Base-by-base conservation (phyloP, 192 early-diverging fungal species). In the Umbelopsis isabellina region DNA sequence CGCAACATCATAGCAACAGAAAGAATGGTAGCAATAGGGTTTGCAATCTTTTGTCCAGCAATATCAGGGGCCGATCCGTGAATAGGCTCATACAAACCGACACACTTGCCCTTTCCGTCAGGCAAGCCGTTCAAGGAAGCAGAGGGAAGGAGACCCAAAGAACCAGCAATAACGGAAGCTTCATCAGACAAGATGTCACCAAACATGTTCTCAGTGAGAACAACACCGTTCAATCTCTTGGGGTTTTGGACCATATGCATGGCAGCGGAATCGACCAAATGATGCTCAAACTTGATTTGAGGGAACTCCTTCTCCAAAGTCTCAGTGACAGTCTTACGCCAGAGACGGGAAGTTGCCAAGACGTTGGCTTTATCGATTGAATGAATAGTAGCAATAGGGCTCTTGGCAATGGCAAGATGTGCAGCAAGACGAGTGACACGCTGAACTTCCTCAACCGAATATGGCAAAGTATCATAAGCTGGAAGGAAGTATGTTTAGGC, bases 351-450 rank as follows among this genome's bases (percentile, higher is more conserved):
- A 1, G 96, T 93, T 25, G 97, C 97, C 51, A 98, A 85, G 2
- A 99, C 97, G 77, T 99, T 99, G 66, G 97, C 96, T 85, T 99
- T 99, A 88, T 99, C 97, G 67, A 99, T 92, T 23, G 95, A 97
- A 72, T 94, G 97, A 75, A 99, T 94, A 55, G 92, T 88, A 68
- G 88, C 87, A 13, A 91, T 87, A 45, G 97, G 97, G 58, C 83
- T 85, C 22, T 89, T 84, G 74, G 91, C 79, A 49, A 92, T 81
- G 41, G 97, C 90, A 66, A 99, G 82, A 51, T 87, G 80, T 20
- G 91, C 96, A 65, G 98, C 98, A 25, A 98, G 88, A 49, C 95
- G 95, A 11, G 98, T 97, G 73, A 99, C 94, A 76, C 98, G 92
- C 82, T 94, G 86, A 58, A 99, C 85, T 80, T 99, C 98, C 37